Percentiles rank a stretch among this genome's conserved stretches.
These are phyloP conservation scores for Chenopodium quinoa DNA, from an alignment of 148 eudicot species.

Conservation along the genomic window DNA sequence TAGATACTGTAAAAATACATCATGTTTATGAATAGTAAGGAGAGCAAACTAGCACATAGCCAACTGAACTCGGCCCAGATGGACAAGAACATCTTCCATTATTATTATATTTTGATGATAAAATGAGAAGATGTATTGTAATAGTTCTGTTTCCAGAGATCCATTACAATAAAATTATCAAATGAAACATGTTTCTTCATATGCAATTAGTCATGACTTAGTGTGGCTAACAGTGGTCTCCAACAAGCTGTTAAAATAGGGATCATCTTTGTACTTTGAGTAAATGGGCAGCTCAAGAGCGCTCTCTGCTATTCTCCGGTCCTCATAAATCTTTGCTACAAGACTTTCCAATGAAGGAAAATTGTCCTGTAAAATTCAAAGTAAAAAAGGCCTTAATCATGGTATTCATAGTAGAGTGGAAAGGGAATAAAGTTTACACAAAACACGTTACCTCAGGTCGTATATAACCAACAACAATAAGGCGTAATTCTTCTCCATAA, in stretches of 20 bases:
- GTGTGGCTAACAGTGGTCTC: constrained; percentile 15
- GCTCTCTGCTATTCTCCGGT: constrained; percentile 58
- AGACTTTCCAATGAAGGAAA: constrained; percentile 68
- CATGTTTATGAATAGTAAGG: background rate
- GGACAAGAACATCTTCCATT: background rate
- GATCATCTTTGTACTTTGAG: constrained; percentile 53
- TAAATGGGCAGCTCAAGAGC: constrained; percentile 85
- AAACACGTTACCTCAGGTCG: constrained; percentile 70
- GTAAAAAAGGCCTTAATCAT: background rate
- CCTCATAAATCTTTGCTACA: constrained; percentile 69
- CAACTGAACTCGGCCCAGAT: too few species aligned
- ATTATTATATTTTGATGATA: too few species aligned
- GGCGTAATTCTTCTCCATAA: constrained; percentile 81
- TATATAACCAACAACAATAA: constrained; percentile 82
- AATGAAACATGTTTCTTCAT: background rate
- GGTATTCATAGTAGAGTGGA: background rate
- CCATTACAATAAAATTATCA: background rate
- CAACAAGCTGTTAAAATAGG: constrained; percentile 39
- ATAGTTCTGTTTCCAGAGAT: background rate
- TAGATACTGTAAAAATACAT: background rate
- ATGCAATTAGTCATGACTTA: background rate
- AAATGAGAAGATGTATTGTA: background rate
- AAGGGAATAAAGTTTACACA: background rate
- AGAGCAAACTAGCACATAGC: background rate
- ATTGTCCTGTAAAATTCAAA: constrained; percentile 47